These are phyloP conservation scores for Phylloporus sp. DNA, from an alignment of 768 basidiomycete species.

Conservation along the genomic window DNA sequence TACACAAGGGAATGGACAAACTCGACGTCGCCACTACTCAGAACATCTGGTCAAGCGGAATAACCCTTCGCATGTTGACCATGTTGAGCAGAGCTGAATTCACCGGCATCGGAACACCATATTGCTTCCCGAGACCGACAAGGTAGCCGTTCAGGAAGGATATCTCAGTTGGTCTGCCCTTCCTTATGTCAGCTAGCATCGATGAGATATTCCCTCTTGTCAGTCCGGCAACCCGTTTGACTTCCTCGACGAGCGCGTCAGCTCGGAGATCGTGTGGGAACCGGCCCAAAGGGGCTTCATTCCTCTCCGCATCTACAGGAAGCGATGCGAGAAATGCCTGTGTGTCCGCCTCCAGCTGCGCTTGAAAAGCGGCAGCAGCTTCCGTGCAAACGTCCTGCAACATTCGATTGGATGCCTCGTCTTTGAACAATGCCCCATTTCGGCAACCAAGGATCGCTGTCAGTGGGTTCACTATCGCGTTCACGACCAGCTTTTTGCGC, in stretches of 20 bases:
- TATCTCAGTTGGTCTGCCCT: constrained; percentile 66
- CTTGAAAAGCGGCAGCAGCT: constrained; percentile 55
- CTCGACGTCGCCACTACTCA: constrained; percentile 8
- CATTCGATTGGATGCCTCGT: constrained; percentile 40
- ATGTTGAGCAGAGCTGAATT: constrained; percentile 53
- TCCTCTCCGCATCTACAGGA: constrained; percentile 18
- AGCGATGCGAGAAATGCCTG: constrained; percentile 22
- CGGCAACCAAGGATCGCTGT: constrained; percentile 75
- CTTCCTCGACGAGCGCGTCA: constrained; percentile 48
- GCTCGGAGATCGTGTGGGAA: constrained; percentile 45
- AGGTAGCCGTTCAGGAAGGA: constrained; percentile 83
- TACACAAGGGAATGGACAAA: constrained; percentile 2
- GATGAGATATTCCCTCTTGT: constrained; percentile 73
- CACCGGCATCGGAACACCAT: constrained; percentile 54
- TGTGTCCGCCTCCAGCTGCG: constrained; percentile 43
- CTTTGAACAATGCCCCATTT: constrained; percentile 67
- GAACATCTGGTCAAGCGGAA: constrained; percentile 49
- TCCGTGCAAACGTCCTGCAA: constrained; percentile 61
- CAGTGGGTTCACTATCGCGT: constrained; percentile 79
- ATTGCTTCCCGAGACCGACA: constrained; percentile 50
- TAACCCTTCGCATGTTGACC: constrained; percentile 50
- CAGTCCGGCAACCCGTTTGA: constrained; percentile 47
- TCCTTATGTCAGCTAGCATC: constrained; percentile 69
- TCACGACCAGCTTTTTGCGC: constrained; percentile 77
- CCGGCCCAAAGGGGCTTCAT: constrained; percentile 30